phyloP scores from a whole-genome alignment of 768 basidiomycete species.

The Boletellus ananiceps region DNA sequence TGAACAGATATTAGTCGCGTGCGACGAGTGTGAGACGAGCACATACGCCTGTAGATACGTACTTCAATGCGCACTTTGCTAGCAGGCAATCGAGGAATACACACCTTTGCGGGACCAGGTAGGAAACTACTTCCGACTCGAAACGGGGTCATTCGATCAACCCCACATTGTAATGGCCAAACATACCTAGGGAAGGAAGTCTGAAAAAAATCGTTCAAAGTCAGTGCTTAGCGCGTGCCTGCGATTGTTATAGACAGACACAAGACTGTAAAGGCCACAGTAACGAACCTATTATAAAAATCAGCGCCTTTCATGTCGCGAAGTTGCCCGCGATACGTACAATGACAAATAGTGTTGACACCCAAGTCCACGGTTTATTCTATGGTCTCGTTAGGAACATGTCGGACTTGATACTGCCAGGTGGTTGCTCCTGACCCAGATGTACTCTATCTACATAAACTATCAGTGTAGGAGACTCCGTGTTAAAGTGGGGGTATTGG shows the following conservation, averaged over 20 bases:
- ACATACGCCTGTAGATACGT: background rate
- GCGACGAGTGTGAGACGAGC: background rate
- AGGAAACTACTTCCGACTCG: conserved; percentile 9
- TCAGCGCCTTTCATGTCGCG: background rate
- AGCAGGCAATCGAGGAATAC: no score
- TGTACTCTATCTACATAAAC: background rate
- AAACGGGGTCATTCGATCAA: background rate
- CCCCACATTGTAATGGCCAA: background rate
- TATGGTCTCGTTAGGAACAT: background rate
- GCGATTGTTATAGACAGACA: background rate
- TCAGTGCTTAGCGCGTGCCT: background rate
- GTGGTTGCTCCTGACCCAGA: background rate
- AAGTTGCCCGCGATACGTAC: background rate
- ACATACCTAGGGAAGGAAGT: conserved; percentile 1
- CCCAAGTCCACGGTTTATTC: background rate
- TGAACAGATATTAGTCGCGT: background rate
- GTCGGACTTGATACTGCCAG: no score
- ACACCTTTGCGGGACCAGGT: conserved; percentile 2
- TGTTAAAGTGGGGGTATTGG: background rate
- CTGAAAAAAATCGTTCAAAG: background rate
- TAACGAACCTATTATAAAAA: conserved; percentile 1
- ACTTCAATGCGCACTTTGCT: background rate
- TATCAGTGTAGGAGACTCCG: background rate
- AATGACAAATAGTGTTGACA: background rate
- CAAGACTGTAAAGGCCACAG: background rate